These are phyloP conservation scores for Spizellomyces punctatus DNA, from an alignment of 192 early-diverging fungal species.

Conservation along the genomic window DNA sequence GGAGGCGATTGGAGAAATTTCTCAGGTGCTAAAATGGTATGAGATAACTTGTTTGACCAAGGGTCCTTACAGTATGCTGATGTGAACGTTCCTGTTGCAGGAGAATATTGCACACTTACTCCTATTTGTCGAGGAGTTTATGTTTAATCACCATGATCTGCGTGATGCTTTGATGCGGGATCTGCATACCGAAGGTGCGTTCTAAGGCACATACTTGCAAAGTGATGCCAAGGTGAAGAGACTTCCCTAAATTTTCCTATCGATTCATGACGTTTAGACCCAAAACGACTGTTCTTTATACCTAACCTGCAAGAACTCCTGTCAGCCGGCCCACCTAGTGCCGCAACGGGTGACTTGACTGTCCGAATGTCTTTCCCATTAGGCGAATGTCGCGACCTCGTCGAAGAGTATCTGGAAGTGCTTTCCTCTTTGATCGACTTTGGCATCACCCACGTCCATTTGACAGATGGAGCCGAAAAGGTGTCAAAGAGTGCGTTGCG, in stretches of 20 bases:
- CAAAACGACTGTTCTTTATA: slow-evolving; percentile 8
- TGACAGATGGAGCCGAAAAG: slow-evolving; percentile 41
- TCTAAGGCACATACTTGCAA: no score
- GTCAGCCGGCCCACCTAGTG: not conserved
- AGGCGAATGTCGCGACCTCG: slow-evolving; percentile 38
- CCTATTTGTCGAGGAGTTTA: slow-evolving; percentile 41
- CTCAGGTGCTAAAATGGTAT: slow-evolving; percentile 31
- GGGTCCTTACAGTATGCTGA: not conserved
- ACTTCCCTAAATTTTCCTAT: not conserved
- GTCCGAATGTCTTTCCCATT: slow-evolving; percentile 50
- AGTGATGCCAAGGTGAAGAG: slow-evolving; percentile 8
- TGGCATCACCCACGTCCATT: slow-evolving; percentile 31
- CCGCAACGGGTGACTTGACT: not conserved
- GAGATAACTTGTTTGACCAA: slow-evolving; percentile 8
- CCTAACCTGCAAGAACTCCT: not conserved
- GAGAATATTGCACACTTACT: slow-evolving; percentile 44
- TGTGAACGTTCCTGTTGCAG: slow-evolving; percentile 2
- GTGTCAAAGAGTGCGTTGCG: slow-evolving; percentile 3
- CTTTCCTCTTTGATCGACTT: slow-evolving; percentile 35
- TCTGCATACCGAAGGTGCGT: not conserved
- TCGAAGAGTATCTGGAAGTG: slow-evolving; percentile 42
- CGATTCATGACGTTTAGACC: not conserved
- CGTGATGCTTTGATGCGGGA: slow-evolving; percentile 35
- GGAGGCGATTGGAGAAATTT: slow-evolving; percentile 29
- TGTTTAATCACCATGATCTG: slow-evolving; percentile 49